A percentile compares a stretch with the other conserved stretches of the same genome.
Conservation (phyloP, 768 basidiomycete genomes). For the Dentipellis fragilis region DNA sequence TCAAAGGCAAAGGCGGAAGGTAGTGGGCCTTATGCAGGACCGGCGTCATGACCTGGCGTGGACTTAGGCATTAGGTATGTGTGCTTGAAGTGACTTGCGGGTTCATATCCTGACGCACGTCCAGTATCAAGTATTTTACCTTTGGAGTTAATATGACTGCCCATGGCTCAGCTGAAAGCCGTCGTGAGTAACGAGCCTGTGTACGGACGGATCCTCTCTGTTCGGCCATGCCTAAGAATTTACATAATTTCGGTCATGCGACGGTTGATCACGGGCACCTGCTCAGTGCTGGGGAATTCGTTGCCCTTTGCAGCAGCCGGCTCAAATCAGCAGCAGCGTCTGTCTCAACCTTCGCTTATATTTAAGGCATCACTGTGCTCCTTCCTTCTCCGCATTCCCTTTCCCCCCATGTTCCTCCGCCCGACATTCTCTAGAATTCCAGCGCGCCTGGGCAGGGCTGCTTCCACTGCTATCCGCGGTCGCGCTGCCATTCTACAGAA, state of each 20-base stretch:
- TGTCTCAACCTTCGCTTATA: neutral
- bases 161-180: too few relatives aligned
- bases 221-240: too few relatives aligned
- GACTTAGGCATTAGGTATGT: neutral
- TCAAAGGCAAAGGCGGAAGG: constrained; percentile 14
- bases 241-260: neutral
- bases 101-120: too few relatives aligned
- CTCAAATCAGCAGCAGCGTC: neutral
- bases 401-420: neutral
- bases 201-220: too few relatives aligned
- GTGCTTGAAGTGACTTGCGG: too few relatives aligned
- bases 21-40: neutral
- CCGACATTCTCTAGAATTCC: neutral
- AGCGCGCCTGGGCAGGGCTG: constrained; percentile 1
- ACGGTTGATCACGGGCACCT: neutral
- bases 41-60: neutral
- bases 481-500: constrained; percentile 50
- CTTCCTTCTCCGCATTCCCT: too few relatives aligned
- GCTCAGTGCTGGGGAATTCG: neutral
- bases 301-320: neutral
- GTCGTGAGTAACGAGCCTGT: too few relatives aligned
- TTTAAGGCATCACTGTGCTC: neutral
- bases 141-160: too few relatives aligned
- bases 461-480: constrained; percentile 26
- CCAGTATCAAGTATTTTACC: too few relatives aligned